Percentiles rank a stretch among this genome's conserved stretches.
Evolutionary conservation across 1,139 yeast genomes (phyloP).

Genomic region (Sugiyamaella sp.): DNA sequence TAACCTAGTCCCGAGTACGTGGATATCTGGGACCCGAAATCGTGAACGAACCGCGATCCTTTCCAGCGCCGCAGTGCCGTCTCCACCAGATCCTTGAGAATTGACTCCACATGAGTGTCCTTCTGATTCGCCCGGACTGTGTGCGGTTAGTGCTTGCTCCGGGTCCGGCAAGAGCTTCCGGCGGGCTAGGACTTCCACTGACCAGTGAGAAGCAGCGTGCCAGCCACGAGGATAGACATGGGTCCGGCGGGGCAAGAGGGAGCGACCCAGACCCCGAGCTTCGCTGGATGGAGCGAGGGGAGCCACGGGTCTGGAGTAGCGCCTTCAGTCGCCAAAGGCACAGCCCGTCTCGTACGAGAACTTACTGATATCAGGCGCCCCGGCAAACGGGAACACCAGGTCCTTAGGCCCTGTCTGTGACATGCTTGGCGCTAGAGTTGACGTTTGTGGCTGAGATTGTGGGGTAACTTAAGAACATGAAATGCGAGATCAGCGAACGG

Average conservation of each 20-base stretch:
- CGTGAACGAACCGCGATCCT: conserved; percentile 71
- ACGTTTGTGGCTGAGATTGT: too few species aligned
- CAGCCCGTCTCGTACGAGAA: conserved; percentile 4
- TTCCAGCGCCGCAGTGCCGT: conserved; percentile 58
- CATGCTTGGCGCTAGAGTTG: too few species aligned
- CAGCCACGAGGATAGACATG: too few species aligned
- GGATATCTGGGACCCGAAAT: conserved; percentile 64
- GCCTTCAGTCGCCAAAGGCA: background rate
- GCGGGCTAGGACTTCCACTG: background rate
- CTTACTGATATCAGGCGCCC: conserved; percentile 50
- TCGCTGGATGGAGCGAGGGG: background rate
- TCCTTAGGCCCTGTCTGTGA: conserved; percentile 10
- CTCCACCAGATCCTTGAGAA: conserved; percentile 56
- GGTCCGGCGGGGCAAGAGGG: background rate
- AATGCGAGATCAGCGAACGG: too few species aligned
- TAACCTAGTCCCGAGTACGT: conserved; percentile 62
- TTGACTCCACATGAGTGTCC: conserved; percentile 70
- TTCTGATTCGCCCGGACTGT: conserved; percentile 82
- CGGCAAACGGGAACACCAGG: conserved; percentile 45
- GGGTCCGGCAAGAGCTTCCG: background rate
- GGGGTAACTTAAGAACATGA: too few species aligned
- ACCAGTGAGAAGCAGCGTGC: background rate
- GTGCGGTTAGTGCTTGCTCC: background rate
- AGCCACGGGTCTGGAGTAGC: background rate
- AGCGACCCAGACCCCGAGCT: background rate